Evolutionary conservation across 2,329 filamentous ascomycete genomes (phyloP).

Genomic region (Parastagonospora avenae): DNA sequence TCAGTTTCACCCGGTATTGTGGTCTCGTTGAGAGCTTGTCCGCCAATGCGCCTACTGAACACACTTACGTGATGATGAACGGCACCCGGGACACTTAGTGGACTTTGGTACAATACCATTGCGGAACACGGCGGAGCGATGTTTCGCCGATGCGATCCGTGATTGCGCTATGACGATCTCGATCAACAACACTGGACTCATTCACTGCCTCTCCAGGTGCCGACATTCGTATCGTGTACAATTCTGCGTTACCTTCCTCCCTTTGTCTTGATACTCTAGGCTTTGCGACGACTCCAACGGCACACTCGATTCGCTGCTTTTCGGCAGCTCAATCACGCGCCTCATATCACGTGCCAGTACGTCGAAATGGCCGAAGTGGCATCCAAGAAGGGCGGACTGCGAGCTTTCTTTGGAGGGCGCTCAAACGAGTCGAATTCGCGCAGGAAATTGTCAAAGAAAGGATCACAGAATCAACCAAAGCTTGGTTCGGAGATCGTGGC

Average conservation of each 20-base stretch:
- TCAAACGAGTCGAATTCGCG: conserved; percentile 22
- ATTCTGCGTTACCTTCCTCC: not conserved
- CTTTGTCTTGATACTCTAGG: not conserved
- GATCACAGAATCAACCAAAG: conserved; percentile 17
- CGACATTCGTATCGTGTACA: not conserved
- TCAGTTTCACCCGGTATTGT: no score
- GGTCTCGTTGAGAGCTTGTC: no score
- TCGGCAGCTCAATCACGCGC: not conserved
- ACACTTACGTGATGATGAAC: no score
- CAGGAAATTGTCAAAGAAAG: conserved; percentile 32
- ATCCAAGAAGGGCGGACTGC: conserved; percentile 27
- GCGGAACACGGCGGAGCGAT: conserved; percentile 2
- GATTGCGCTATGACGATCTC: conserved; percentile 4
- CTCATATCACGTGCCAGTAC: not conserved
- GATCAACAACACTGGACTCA: not conserved
- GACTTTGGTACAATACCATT: no score
- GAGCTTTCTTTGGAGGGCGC: conserved; percentile 27
- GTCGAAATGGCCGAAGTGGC: conserved; percentile 20
- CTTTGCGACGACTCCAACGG: not conserved
- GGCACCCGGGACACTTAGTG: no score
- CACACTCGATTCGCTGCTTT: not conserved
- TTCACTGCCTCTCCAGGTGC: not conserved
- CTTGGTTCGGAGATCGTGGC: conserved; percentile 11
- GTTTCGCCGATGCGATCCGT: conserved; percentile 3
- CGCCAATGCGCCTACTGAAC: no score